A percentile compares a stretch with the other conserved stretches of the same genome.
These are phyloP conservation scores for Diaporthe helianthi DNA, from an alignment of 2,329 filamentous ascomycete species.

Conservation along the genomic window DNA sequence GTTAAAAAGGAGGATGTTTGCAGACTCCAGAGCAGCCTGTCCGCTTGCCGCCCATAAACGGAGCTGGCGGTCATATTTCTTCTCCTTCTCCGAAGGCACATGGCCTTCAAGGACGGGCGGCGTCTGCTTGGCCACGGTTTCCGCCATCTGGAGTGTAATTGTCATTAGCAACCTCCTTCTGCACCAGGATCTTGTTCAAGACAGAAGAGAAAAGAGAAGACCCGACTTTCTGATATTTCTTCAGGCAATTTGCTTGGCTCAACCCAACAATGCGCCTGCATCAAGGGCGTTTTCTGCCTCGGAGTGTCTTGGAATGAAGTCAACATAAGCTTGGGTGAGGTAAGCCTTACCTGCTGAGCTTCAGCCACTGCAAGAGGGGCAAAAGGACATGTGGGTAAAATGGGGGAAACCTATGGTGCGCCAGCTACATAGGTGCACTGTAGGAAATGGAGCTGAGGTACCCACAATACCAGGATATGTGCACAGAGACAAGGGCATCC, in stretches of 20 bases:
- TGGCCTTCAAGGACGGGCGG: constrained; percentile 52
- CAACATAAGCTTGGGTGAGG: constrained; percentile 22
- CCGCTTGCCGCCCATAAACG: constrained; percentile 94
- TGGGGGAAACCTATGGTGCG: too few species aligned
- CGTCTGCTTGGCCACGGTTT: constrained; percentile 53
- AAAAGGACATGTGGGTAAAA: constrained; percentile 20
- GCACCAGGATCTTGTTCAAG: neutral
- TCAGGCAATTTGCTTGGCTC: neutral
- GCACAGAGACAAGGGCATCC: neutral
- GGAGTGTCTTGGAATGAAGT: constrained; percentile 20
- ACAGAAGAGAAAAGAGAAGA: neutral
- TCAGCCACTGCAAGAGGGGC: constrained; percentile 22
- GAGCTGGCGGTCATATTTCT: constrained; percentile 93
- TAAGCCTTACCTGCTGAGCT: constrained; percentile 24
- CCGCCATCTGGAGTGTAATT: constrained; percentile 48
- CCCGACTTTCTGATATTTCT: neutral
- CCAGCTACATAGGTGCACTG: too few species aligned
- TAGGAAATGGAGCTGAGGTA: too few species aligned
- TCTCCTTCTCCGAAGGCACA: constrained; percentile 66
- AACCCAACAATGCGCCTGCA: neutral
- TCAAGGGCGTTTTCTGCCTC: constrained; percentile 11
- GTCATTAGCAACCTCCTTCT: neutral
- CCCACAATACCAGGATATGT: neutral
- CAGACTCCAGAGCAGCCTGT: constrained; percentile 87
- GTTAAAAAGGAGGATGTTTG: constrained; percentile 90